phyloP scores from a whole-genome alignment of 306 rosid species.

The Cicer pinnatifidum region DNA sequence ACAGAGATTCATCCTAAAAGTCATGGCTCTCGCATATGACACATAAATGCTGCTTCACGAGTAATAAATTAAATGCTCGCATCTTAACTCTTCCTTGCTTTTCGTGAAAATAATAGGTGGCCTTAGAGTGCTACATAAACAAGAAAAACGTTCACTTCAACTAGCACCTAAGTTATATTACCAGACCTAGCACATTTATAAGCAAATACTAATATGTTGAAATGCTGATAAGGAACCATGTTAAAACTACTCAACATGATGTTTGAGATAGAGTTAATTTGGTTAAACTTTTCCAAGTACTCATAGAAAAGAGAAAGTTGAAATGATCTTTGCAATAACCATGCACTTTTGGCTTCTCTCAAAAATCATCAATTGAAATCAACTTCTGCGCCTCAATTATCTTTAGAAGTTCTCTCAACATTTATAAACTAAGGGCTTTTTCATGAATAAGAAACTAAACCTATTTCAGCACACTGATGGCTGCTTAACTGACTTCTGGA shows the following conservation, averaged over 20 bases:
- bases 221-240: neutral
- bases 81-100: neutral
- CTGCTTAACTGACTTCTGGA: neutral
- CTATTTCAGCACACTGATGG: neutral
- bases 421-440: neutral
- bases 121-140: neutral
- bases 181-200: neutral
- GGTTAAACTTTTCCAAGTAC: neutral
- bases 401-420: neutral
- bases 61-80: neutral
- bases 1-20: neutral
- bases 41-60: neutral
- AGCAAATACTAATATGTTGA: neutral
- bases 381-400: neutral
- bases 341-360: neutral
- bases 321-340: neutral
- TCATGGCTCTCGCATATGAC: neutral
- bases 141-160: neutral
- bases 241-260: neutral
- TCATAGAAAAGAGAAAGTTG: neutral
- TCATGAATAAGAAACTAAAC: neutral
- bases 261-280: neutral
- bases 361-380: neutral
- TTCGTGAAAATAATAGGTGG: conserved; percentile 16
- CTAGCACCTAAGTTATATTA: neutral